phyloP scores from a whole-genome alignment of 768 basidiomycete genomes.

The Sarcodon sp. region DNA sequence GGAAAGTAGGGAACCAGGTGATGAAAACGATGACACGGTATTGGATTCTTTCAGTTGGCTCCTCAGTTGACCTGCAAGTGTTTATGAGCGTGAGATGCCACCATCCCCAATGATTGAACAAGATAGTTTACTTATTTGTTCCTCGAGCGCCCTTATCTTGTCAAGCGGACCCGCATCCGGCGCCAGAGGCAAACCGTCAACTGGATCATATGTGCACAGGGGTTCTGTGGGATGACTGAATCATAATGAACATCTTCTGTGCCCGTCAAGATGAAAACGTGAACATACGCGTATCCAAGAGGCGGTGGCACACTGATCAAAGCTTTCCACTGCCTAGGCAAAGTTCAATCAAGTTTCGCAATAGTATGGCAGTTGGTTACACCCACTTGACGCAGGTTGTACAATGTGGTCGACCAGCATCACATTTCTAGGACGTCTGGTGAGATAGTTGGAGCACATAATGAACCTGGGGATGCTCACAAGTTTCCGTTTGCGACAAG shows the following conservation, averaged over 20 bases:
- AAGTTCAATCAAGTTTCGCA: not conserved
- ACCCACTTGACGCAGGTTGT: slow-evolving; percentile 73
- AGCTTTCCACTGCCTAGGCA: slow-evolving; percentile 65
- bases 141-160: slow-evolving; percentile 66
- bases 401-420: slow-evolving; percentile 78
- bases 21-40: slow-evolving; percentile 20
- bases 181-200: slow-evolving; percentile 67
- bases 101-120: not conserved
- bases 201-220: slow-evolving; percentile 77
- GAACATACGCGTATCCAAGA: slow-evolving; percentile 67
- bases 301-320: slow-evolving; percentile 77
- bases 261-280: slow-evolving; percentile 3
- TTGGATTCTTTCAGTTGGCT: slow-evolving; percentile 45
- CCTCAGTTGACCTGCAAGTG: slow-evolving; percentile 43
- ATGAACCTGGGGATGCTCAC: slow-evolving; percentile 27
- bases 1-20: slow-evolving; percentile 20
- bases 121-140: slow-evolving; percentile 49
- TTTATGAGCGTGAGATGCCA: not conserved
- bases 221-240: slow-evolving; percentile 74
- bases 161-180: slow-evolving; percentile 71
- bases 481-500: slow-evolving; percentile 77
- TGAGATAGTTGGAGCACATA: slow-evolving; percentile 4
- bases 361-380: not conserved
- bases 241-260: slow-evolving; percentile 1
- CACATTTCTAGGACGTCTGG: slow-evolving; percentile 55